phyloP scores from a whole-genome alignment of 257 asterid species.

The Marsdenia floribunda region DNA sequence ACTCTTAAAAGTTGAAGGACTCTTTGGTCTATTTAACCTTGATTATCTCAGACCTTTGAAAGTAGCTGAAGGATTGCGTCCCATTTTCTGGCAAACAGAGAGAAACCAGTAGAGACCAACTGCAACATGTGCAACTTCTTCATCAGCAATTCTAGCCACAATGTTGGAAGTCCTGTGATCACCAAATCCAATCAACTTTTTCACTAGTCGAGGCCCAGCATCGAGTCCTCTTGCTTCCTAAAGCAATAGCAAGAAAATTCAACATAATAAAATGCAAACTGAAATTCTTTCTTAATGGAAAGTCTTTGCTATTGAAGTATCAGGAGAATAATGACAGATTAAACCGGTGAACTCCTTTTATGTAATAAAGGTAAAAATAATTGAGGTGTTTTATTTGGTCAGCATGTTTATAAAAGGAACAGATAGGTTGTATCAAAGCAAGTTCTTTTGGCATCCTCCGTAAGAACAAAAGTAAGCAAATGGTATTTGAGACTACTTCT shows the following conservation, averaged over 20 bases:
- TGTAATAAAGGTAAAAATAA: no score
- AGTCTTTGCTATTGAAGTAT: background rate
- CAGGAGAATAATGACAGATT: background rate
- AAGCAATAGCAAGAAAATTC: background rate
- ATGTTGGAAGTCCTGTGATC: conserved; percentile 78
- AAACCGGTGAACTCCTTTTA: background rate
- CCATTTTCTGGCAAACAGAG: conserved; percentile 71
- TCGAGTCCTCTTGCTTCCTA: conserved; percentile 98
- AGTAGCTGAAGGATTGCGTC: conserved; percentile 56
- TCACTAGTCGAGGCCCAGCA: conserved; percentile 95
- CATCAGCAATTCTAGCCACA: conserved; percentile 78
- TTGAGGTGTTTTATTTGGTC: background rate
- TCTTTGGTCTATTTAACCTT: background rate
- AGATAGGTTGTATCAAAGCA: background rate
- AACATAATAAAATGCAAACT: background rate
- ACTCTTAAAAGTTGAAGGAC: background rate
- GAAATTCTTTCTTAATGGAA: background rate
- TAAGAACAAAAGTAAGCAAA: background rate
- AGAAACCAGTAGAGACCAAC: conserved; percentile 90
- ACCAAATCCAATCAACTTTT: conserved; percentile 74
- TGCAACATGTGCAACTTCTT: conserved; percentile 95
- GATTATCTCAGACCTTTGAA: conserved; percentile 48
- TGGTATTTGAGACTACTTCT: background rate
- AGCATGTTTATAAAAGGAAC: background rate
- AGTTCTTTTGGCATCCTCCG: background rate